phyloP scores from a whole-genome alignment of 2,329 filamentous ascomycete genomes.

The Dothistroma pini region DNA sequence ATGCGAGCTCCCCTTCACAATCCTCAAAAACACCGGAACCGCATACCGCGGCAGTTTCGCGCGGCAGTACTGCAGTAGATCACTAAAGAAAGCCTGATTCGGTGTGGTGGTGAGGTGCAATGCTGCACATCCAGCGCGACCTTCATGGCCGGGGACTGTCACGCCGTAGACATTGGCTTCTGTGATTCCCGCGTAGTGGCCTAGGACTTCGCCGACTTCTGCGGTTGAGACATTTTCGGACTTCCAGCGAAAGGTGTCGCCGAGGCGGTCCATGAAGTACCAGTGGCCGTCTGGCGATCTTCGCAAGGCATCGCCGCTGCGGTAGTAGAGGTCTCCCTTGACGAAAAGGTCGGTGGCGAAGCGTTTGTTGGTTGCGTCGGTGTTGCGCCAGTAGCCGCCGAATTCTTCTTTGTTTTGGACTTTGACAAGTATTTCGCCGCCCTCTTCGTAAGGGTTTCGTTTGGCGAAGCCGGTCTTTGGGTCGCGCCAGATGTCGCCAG shows the following conservation, averaged over 20 bases:
- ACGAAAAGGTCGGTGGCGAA: slow-evolving; percentile 45
- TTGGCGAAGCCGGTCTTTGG: slow-evolving; percentile 64
- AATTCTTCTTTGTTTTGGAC: slow-evolving; percentile 57
- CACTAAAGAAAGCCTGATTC: slow-evolving; percentile 50
- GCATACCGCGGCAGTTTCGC: slow-evolving; percentile 67
- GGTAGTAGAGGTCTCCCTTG: slow-evolving; percentile 45
- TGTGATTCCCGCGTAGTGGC: slow-evolving; percentile 39
- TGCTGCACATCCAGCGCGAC: slow-evolving; percentile 55
- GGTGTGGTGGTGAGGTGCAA: slow-evolving; percentile 51
- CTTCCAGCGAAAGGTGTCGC: slow-evolving; percentile 49
- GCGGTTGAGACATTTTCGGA: slow-evolving; percentile 47
- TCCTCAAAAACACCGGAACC: slow-evolving; percentile 67
- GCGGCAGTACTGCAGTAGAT: slow-evolving; percentile 55
- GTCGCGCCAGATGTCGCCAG: slow-evolving; percentile 64
- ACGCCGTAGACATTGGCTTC: slow-evolving; percentile 49
- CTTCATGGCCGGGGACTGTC: slow-evolving; percentile 44
- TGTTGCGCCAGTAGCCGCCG: slow-evolving; percentile 66
- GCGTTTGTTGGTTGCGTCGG: slow-evolving; percentile 59
- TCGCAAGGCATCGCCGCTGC: slow-evolving; percentile 45
- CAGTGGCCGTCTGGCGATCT: slow-evolving; percentile 41
- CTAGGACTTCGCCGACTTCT: slow-evolving; percentile 43
- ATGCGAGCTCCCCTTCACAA: slow-evolving; percentile 53
- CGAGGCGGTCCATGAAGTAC: slow-evolving; percentile 46
- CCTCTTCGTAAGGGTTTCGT: slow-evolving; percentile 60
- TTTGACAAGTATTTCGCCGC: slow-evolving; percentile 68